These are phyloP conservation scores for Phaeosphaeriaceae sp. DNA, from an alignment of 2,329 filamentous ascomycete species.

Conservation along the genomic window DNA sequence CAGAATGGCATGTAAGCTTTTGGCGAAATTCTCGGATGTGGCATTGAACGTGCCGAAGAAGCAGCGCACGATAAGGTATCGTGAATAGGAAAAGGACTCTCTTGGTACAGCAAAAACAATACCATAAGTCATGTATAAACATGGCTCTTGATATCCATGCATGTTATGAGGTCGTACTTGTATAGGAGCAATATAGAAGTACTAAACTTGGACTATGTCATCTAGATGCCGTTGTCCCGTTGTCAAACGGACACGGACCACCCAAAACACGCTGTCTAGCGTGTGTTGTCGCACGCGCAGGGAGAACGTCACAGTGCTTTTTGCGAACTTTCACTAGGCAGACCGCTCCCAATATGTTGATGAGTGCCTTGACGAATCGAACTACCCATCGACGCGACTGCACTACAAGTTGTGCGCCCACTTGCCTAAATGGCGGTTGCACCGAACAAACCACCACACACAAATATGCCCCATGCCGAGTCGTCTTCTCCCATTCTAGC, in stretches of 20 bases:
- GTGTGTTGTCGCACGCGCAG: constrained; percentile 18
- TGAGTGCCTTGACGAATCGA: constrained; percentile 14
- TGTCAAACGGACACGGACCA: background rate
- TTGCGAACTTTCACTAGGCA: constrained; percentile 14
- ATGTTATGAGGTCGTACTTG: no score
- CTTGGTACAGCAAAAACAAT: no score
- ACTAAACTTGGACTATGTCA: background rate
- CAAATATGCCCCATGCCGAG: constrained; percentile 23
- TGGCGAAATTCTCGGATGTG: no score
- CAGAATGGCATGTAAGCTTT: no score
- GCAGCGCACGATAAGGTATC: no score
- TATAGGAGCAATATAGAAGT: no score
- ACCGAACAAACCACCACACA: constrained; percentile 28
- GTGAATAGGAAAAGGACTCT: no score
- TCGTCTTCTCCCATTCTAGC: constrained; percentile 23
- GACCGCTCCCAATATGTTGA: constrained; percentile 31
- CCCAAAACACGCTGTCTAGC: constrained; percentile 6
- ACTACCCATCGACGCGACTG: constrained; percentile 23
- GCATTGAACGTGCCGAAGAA: no score
- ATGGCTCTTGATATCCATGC: no score
- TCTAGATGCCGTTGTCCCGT: background rate
- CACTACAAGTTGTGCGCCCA: constrained; percentile 22
- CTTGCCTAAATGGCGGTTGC: constrained; percentile 31
- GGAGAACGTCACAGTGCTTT: constrained; percentile 7
- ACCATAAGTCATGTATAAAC: no score